Conservation (phyloP, 768 basidiomycete genomes). For the Naganishia randhawae region DNA sequence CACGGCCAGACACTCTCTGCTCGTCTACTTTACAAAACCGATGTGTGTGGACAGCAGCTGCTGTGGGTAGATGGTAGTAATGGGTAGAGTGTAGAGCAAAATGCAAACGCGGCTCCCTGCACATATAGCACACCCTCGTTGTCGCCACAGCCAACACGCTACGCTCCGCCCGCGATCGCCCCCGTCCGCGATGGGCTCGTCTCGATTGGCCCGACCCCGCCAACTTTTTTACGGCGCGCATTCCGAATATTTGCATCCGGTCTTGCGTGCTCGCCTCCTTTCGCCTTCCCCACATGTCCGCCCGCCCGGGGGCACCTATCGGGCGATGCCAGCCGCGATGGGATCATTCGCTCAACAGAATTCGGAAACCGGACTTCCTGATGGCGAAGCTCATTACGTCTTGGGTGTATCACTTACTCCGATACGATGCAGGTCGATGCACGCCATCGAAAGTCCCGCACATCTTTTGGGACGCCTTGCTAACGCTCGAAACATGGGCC, state of each 20-base stretch:
- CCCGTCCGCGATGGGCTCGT: not conserved
- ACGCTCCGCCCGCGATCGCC: not conserved
- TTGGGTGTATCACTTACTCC: too few relatives aligned
- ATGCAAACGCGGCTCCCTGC: not conserved
- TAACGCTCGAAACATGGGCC: too few relatives aligned
- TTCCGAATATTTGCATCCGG: conserved; percentile 24
- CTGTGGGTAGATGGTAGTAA: not conserved
- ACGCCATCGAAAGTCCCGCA: too few relatives aligned
- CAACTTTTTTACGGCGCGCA: not conserved
- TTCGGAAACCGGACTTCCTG: not conserved
- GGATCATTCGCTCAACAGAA: too few relatives aligned
- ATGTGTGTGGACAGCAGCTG: not conserved
- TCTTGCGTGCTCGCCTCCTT: not conserved
- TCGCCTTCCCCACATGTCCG: not conserved
- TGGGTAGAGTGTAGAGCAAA: not conserved
- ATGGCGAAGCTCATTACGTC: too few relatives aligned
- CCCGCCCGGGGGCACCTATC: too few relatives aligned
- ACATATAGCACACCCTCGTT: not conserved
- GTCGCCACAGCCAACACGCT: not conserved
- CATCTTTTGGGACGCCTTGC: too few relatives aligned
- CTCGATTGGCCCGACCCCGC: conserved; percentile 3
- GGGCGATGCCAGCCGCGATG: too few relatives aligned
- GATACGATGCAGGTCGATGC: too few relatives aligned
- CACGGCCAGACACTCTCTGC: conserved; percentile 1
- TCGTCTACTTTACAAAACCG: conserved; percentile 2